phyloP scores from a whole-genome alignment of 2,329 filamentous ascomycete genomes.

The Penicillium sp. region DNA sequence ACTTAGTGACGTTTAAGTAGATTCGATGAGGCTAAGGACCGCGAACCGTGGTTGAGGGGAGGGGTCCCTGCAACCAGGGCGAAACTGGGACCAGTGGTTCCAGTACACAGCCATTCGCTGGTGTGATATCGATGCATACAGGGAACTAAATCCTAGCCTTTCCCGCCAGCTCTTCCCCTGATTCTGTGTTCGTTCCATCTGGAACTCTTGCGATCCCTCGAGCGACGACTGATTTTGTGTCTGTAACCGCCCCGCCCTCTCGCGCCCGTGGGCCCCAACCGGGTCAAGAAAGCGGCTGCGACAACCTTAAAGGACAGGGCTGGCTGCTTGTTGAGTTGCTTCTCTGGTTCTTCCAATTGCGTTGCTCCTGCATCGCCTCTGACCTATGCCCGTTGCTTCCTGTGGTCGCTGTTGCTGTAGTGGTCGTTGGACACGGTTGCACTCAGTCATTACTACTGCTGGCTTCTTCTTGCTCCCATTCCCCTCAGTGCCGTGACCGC shows the following conservation, averaged over 20 bases:
- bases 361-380: conserved; percentile 18
- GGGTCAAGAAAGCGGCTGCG: conserved; percentile 31
- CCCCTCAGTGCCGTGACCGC: conserved; percentile 25
- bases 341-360: conserved; percentile 17
- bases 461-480: neutral
- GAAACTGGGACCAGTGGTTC: neutral
- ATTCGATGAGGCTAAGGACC: conserved; percentile 1
- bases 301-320: conserved; percentile 30
- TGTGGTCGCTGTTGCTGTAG: conserved; percentile 5
- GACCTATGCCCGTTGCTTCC: conserved; percentile 20
- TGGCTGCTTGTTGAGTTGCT: conserved; percentile 9
- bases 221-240: neutral
- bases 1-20: conserved; percentile 4
- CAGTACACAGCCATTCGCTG: neutral
- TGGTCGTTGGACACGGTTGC: conserved; percentile 11
- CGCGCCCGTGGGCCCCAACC: conserved; percentile 31
- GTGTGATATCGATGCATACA: neutral
- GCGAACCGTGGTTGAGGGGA: conserved; percentile 23
- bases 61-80: conserved; percentile 10
- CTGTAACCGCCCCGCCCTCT: conserved; percentile 26
- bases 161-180: conserved; percentile 8
- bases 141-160: conserved; percentile 3
- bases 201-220: neutral
- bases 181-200: neutral
- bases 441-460: neutral